Percentiles rank a stretch among this genome's conserved stretches.
These are phyloP conservation scores for Fusarium sp. DNA, from an alignment of 2,329 filamentous ascomycete species.

Conservation along the genomic window DNA sequence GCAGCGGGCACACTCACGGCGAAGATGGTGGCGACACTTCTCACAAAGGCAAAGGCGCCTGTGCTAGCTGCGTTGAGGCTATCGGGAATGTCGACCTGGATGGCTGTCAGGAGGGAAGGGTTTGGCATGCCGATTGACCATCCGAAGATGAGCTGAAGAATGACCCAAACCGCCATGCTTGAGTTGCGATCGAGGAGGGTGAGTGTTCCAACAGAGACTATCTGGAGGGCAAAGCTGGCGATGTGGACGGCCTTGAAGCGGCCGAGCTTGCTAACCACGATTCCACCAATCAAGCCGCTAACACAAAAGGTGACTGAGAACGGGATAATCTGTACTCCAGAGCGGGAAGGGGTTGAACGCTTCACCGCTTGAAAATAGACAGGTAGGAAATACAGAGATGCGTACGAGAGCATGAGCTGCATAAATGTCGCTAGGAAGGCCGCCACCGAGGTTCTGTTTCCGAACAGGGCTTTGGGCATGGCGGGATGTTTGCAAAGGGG, in stretches of 20 bases:
- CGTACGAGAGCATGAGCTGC: constrained; percentile 46
- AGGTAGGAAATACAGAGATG: constrained; percentile 56
- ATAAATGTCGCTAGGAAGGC: constrained; percentile 36
- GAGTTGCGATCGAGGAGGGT: neutral
- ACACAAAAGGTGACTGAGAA: neutral
- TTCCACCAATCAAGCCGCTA: neutral
- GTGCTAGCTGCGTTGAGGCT: neutral
- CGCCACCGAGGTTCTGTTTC: constrained; percentile 52
- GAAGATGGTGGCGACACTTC: neutral
- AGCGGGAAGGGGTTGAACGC: constrained; percentile 45
- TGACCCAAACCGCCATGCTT: neutral
- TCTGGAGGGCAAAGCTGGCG: neutral
- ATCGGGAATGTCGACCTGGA: neutral
- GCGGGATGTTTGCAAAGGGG: constrained; percentile 46
- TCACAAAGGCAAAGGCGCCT: neutral
- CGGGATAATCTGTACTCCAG: constrained; percentile 49
- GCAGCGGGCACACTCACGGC: neutral
- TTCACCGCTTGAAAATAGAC: constrained; percentile 62
- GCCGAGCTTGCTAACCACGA: neutral
- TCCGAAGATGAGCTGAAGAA: neutral
- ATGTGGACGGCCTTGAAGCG: neutral
- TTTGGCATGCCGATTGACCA: neutral
- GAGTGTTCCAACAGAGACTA: neutral
- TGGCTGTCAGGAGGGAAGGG: neutral
- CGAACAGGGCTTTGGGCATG: constrained; percentile 59